Conservation (phyloP, 345 rosid genomes). For the Moricandia arvensis region DNA sequence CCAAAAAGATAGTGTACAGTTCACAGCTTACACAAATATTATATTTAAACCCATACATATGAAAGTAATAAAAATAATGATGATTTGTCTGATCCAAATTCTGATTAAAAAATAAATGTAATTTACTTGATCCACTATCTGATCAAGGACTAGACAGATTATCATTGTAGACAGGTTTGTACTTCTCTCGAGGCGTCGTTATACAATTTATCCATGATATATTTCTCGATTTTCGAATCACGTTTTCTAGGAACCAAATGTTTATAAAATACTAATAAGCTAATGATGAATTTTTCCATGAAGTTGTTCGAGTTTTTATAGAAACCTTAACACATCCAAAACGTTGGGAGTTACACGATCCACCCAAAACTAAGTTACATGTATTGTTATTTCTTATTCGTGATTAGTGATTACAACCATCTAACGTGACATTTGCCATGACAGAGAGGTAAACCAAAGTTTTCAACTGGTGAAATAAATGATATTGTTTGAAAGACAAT, state of each 20-base stretch:
- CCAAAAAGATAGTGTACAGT: background rate
- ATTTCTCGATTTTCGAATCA: background rate
- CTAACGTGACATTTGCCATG: constrained; percentile 30
- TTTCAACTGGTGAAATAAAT: constrained; percentile 24
- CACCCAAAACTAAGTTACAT: background rate
- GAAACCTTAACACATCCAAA: background rate
- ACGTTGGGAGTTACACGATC: no score
- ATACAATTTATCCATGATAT: background rate
- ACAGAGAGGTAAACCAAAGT: constrained; percentile 23
- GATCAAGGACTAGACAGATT: background rate
- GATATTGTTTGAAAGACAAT: background rate
- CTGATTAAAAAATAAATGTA: background rate
- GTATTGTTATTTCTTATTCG: background rate
- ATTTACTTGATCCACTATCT: background rate
- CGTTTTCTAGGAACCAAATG: background rate
- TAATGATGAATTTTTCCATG: background rate
- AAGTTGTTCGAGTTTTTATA: background rate
- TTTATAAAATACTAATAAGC: background rate
- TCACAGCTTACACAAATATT: no score
- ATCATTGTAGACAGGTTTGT: background rate
- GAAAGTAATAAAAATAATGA: background rate
- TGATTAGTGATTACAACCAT: constrained; percentile 7
- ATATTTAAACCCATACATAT: background rate
- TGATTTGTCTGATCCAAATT: background rate
- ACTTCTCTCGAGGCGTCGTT: background rate